Base-by-base conservation (phyloP, 1,284 basidiomycete genomes). In the Ganoderma meredithae region DNA sequence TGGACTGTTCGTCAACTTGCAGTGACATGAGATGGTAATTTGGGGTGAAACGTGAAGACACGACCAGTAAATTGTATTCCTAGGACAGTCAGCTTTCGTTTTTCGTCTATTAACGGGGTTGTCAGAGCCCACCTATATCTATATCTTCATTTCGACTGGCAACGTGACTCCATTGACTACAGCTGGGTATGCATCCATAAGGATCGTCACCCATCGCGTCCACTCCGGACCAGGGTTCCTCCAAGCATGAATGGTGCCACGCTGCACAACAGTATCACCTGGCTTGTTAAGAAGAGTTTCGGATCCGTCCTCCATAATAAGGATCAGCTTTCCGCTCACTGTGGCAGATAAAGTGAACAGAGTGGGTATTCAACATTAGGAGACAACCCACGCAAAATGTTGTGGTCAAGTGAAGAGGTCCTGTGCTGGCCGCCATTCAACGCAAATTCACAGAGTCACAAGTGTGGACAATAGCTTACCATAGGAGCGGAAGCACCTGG, bases 1-100 rank as follows among this genome's bases (percentile, higher is more conserved):
- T 7, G 93, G 93, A 0, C 81, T 91, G 39, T 93, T 94, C 71
- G 93, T 94, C 43, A 93, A 93, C 71, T 83, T 95, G 64, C 93
- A 94, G 77, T 94, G 62, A 69, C n/a, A 13, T 53, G 22, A 19
- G 13, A 36, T 53, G 10, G n/a, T 43, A 44, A 31, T n/a, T 17
- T 33, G 7, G 60, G 31, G n/a, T 25, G 15, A 25, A 36, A 25
- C n/a, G 22, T 19, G 19, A 58, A 13, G 9, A 27, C n/a, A 25
- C 25, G n/a, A 27, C 12, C 39, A 7, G 31, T 58, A 33, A 9
- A 22, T 5, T 58, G 33, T 60, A 15, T 43, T 43, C 27, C 9
- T 43, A 60, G 10, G n/a, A 40, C 22, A 36, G 40, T 60, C 5
- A 60, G 39, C 13, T 31, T 31, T 31, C 31, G 58, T n/a, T 10